A percentile compares a stretch with the other conserved stretches of the same genome.
phyloP scores from a whole-genome alignment of 2,329 filamentous ascomycete genomes.

The Colletotrichum theobromicola region DNA sequence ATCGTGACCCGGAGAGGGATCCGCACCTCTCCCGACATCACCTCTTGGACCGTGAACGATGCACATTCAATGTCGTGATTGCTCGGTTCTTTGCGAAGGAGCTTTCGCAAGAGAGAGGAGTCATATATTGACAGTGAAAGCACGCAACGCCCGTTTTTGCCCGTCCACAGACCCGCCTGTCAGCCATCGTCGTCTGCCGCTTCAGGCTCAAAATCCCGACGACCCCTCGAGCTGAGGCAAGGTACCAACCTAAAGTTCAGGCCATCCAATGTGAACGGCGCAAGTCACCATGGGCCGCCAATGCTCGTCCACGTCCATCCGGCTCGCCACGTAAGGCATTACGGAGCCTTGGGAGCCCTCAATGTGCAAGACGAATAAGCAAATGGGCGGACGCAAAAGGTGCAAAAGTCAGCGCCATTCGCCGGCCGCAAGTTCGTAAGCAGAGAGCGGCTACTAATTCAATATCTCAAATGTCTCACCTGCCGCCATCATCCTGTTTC shows the following conservation, averaged over 20 bases:
- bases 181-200: neutral
- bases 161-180: neutral
- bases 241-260: constrained; percentile 14
- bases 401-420: neutral
- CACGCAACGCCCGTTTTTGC: neutral
- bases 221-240: constrained; percentile 5
- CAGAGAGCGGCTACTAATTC: neutral
- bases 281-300: neutral
- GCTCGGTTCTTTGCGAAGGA: neutral
- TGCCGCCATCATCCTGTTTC: neutral
- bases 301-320: neutral
- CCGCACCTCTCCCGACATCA: constrained; percentile 15
- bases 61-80: neutral
- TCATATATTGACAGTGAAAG: neutral
- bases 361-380: neutral
- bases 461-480: neutral
- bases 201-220: neutral
- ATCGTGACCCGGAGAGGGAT: constrained; percentile 6
- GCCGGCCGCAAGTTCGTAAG: neutral
- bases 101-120: neutral
- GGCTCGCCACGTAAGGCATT: neutral
- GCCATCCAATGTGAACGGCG: constrained; percentile 4
- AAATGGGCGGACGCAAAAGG: neutral
- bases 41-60: neutral
- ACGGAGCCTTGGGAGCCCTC: neutral